Percentiles rank a stretch among this genome's conserved stretches.
Conservation (phyloP, 2,329 filamentous ascomycete genomes). For the Ilyonectria destructans region DNA sequence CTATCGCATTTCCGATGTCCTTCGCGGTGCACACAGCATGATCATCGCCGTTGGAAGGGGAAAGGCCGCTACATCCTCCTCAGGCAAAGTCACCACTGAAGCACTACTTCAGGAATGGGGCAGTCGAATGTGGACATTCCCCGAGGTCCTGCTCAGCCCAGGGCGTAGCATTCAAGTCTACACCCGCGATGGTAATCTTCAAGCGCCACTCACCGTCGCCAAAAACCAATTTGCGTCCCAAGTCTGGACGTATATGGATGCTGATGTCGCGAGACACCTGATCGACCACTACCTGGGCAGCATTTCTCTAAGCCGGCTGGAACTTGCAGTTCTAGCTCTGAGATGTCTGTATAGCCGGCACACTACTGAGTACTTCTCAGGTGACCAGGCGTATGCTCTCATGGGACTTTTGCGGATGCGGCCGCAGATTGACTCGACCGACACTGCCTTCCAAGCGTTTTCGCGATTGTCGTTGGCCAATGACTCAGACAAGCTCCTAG, state of each 20-base stretch:
- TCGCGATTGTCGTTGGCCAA: conserved; percentile 55
- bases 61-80: conserved; percentile 28
- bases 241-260: conserved; percentile 51
- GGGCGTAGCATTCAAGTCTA: conserved; percentile 46
- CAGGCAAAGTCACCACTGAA: conserved; percentile 40
- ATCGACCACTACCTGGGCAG: conserved; percentile 55
- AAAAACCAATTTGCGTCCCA: conserved; percentile 54
- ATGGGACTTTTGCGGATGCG: conserved; percentile 56
- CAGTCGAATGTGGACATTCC: conserved; percentile 51
- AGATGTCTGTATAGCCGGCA: conserved; percentile 51
- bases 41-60: conserved; percentile 46
- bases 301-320: conserved; percentile 53
- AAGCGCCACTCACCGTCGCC: conserved; percentile 40
- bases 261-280: conserved; percentile 50
- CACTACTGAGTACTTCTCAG: conserved; percentile 44
- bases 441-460: conserved; percentile 57
- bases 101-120: conserved; percentile 48
- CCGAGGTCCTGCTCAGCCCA: conserved; percentile 48
- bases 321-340: conserved; percentile 52
- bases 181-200: conserved; percentile 43
- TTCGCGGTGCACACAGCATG: conserved; percentile 46
- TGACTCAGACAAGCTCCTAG: conserved; percentile 54
- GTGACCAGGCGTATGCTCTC: conserved; percentile 56
- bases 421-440: conserved; percentile 52
- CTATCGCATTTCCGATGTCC: conserved; percentile 48